phyloP scores from a whole-genome alignment of 768 basidiomycete species.

The Pulveroboletus sp. region DNA sequence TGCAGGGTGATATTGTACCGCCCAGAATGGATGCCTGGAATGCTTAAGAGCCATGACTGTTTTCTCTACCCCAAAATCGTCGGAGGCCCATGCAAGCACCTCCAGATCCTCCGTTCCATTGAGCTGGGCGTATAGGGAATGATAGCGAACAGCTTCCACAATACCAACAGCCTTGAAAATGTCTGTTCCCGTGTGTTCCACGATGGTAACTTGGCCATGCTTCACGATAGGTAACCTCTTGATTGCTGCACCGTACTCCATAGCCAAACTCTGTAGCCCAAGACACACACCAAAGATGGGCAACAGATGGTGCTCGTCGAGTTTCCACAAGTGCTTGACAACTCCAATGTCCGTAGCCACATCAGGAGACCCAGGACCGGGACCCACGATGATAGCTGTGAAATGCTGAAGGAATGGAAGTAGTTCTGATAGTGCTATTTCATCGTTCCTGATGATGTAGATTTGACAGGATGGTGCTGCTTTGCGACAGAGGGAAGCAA shows the following conservation, averaged over 20 bases:
- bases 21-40: conserved; percentile 67
- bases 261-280: conserved; percentile 70
- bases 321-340: conserved; percentile 65
- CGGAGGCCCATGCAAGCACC: conserved; percentile 68
- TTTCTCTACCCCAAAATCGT: conserved; percentile 58
- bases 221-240: conserved; percentile 63
- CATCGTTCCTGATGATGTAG: conserved; percentile 72
- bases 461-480: conserved; percentile 59
- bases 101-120: conserved; percentile 46
- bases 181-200: conserved; percentile 54
- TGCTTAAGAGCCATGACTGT: conserved; percentile 77
- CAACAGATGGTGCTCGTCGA: conserved; percentile 45
- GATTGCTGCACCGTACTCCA: conserved; percentile 60
- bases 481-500: conserved; percentile 64
- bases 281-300: conserved; percentile 84
- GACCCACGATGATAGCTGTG: conserved; percentile 68
- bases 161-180: conserved; percentile 55
- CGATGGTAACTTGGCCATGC: conserved; percentile 67
- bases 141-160: conserved; percentile 69
- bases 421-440: conserved; percentile 46
- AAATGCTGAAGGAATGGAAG: conserved; percentile 54
- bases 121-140: conserved; percentile 67
- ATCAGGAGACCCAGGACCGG: conserved; percentile 76
- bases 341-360: conserved; percentile 60
- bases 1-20: conserved; percentile 90